A percentile compares a stretch with the other conserved stretches of the same genome.
These are phyloP conservation scores for Aspergillus sp. DNA, from an alignment of 2,329 filamentous ascomycete species.

Conservation along the genomic window DNA sequence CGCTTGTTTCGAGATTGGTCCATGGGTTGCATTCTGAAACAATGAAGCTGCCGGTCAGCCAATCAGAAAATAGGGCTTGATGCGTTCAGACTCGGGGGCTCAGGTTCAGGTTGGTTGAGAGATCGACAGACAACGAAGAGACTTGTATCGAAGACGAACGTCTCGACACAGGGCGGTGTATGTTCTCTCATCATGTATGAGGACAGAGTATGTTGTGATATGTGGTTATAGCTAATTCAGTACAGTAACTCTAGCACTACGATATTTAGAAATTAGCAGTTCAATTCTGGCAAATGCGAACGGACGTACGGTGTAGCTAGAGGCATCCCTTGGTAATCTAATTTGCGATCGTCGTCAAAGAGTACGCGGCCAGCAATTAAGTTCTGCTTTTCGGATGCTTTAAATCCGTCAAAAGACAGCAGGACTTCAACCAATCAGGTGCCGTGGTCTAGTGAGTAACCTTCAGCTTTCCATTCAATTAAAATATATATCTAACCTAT, in stretches of 20 bases:
- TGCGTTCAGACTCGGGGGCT: not conserved
- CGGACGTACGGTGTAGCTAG: too few relatives aligned
- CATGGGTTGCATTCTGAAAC: not conserved
- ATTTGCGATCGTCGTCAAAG: too few relatives aligned
- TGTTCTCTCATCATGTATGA: too few relatives aligned
- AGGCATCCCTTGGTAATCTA: too few relatives aligned
- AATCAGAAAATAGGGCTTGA: not conserved
- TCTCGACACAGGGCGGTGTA: too few relatives aligned
- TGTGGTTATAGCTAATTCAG: too few relatives aligned
- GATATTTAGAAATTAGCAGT: too few relatives aligned
- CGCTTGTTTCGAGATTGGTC: slow-evolving; percentile 8
- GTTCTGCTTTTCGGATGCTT: too few relatives aligned
- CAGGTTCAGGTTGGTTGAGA: not conserved
- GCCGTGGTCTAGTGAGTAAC: slow-evolving; percentile 19
- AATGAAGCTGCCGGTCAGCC: not conserved
- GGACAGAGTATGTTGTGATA: too few relatives aligned
- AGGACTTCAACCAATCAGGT: slow-evolving; percentile 2
- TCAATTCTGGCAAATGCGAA: too few relatives aligned
- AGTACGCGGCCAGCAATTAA: too few relatives aligned
- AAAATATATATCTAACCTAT: not conserved
- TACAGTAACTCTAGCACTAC: too few relatives aligned
- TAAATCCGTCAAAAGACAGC: not conserved
- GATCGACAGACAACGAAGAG: not conserved
- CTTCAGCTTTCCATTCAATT: not conserved
- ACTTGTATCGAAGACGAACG: not conserved